Base-by-base conservation (phyloP, 1,139 yeast genomes). In the Pneumocystis sp. region DNA sequence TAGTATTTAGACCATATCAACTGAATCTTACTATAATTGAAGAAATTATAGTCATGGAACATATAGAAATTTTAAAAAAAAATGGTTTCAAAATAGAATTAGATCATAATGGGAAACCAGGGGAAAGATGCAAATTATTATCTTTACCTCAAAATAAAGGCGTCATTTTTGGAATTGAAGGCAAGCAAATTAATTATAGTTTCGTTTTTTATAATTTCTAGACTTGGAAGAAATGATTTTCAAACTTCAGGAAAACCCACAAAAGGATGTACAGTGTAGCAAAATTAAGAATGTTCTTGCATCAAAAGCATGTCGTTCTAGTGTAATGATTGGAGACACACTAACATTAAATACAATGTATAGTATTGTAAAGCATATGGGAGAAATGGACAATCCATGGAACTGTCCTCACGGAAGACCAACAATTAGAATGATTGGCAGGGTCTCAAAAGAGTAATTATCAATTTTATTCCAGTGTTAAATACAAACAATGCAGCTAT, bases 401-500 rank as follows among this genome's bases (percentile, higher is more conserved):
- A 93, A 91, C 72, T 93, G 99, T 74, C 99, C 99, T 0, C 99
- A 93, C 75, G 98, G 99, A 0, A 78, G 99, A 68, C 99, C 98
- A 0, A 93, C 99, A 1, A 83, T 93, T 50, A 50, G 57, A 50
- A 50, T 50, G 57, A 50, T 50, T 50, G 57, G 57, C 12, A 50
- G 21, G 31, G 25, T 50, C 21, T 50, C 57, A 50, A 1, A 50
- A 25, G 25, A 12, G 12, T 25, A 25, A 50, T 25, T 50, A 12
- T 25, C 2, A 25, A 5, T 25, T 25, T 50, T 50, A 50, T 50
- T 25, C n/a, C 7, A 19, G 19, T 44, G 19, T 44, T 44, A 44
- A 19, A 44, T 21, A n/a, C 29, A 19, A 19, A 44, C n/a, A 44
- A 12, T 8, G 1, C 19, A 25, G 12, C n/a, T 25, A 25, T 25